phyloP scores from a whole-genome alignment of 345 rosid genomes.

The Anacardium occidentale region DNA sequence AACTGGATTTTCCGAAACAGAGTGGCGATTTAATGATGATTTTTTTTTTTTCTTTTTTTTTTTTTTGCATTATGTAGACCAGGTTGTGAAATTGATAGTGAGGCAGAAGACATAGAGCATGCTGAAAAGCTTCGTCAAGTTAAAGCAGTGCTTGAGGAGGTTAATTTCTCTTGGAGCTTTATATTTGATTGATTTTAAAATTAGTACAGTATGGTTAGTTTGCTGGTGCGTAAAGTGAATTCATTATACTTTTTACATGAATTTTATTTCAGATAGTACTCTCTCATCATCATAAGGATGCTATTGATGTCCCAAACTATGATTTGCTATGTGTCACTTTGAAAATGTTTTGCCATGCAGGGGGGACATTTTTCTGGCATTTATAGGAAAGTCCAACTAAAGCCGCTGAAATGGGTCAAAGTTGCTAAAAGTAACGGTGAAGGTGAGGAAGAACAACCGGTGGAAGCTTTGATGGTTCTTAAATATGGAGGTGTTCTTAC shows the following conservation, averaged over 20 bases:
- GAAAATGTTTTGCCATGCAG: constrained; percentile 42
- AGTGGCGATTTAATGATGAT: not conserved
- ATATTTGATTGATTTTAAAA: not conserved
- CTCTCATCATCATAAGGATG: not conserved
- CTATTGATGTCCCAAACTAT: not conserved
- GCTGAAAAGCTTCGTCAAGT: constrained; percentile 99
- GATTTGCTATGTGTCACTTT: constrained; percentile 9
- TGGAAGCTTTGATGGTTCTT: constrained; percentile 97
- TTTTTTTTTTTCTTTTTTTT: no score
- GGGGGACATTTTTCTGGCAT: constrained; percentile 99
- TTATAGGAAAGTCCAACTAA: constrained; percentile 95
- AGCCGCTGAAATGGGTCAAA: constrained; percentile 91
- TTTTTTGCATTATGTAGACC: constrained; percentile 51
- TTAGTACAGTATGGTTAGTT: not conserved
- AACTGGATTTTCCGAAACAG: not conserved
- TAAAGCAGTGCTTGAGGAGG: constrained; percentile 99
- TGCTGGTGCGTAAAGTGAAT: not conserved
- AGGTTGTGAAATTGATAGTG: constrained; percentile 94
- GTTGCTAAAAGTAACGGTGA: constrained; percentile 74
- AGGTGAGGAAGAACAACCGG: constrained; percentile 93
- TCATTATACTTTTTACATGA: not conserved
- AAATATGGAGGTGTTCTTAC: constrained; percentile 99
- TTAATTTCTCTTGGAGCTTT: constrained; percentile 20
- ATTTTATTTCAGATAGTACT: constrained; percentile 5
- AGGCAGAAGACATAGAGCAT: constrained; percentile 97